phyloP scores from a whole-genome alignment of 495 filamentous ascomycete species.

The Podospora pseudocomata region DNA sequence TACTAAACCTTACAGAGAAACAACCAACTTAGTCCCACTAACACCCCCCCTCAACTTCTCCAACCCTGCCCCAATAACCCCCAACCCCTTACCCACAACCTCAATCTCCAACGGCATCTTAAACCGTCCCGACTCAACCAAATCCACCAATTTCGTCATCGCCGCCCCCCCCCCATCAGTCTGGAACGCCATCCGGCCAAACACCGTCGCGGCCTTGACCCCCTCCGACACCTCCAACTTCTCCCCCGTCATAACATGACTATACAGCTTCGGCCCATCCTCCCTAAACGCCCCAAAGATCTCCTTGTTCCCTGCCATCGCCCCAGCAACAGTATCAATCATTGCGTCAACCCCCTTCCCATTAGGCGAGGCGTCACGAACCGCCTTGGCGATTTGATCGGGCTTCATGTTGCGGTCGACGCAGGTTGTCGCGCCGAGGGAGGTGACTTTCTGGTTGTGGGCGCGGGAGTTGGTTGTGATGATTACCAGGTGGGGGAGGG shows the following conservation, averaged over 20 bases:
- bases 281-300: slow-evolving; percentile 22
- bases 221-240: slow-evolving; percentile 27
- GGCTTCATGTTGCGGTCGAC: slow-evolving; percentile 31
- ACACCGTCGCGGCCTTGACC: slow-evolving; percentile 23
- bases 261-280: slow-evolving; percentile 36
- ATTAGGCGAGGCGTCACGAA: slow-evolving; percentile 31
- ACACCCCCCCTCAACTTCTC: slow-evolving; percentile 31
- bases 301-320: slow-evolving; percentile 12
- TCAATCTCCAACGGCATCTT: slow-evolving; percentile 28
- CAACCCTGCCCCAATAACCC: slow-evolving; percentile 29
- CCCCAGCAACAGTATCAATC: slow-evolving; percentile 33
- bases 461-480: slow-evolving; percentile 38
- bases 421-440: slow-evolving; percentile 34
- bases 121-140: slow-evolving; percentile 27
- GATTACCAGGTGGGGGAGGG: slow-evolving; percentile 34
- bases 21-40: slow-evolving; percentile 39
- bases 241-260: slow-evolving; percentile 33
- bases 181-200: slow-evolving; percentile 27
- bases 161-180: slow-evolving; percentile 7
- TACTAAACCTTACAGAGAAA: slow-evolving; percentile 21
- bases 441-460: slow-evolving; percentile 30
- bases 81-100: slow-evolving; percentile 35
- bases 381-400: slow-evolving; percentile 19
- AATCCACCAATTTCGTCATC: slow-evolving; percentile 24
- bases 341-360: slow-evolving; percentile 42